Percentiles rank a stretch among this genome's conserved stretches.
Evolutionary conservation across 768 basidiomycete genomes (phyloP).

Genomic region (Naganishia onofrii): DNA sequence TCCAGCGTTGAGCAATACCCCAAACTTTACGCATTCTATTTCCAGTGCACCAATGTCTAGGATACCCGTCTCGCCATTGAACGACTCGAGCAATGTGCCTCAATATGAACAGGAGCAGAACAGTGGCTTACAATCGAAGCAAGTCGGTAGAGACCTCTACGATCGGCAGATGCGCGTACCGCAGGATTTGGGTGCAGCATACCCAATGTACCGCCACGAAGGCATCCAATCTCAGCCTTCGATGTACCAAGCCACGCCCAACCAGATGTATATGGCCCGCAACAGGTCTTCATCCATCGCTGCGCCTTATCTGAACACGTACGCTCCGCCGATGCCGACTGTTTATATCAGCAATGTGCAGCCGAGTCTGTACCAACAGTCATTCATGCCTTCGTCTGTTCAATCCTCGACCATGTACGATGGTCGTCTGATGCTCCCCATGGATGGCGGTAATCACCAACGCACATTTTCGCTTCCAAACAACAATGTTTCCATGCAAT

Average conservation of each 20-base stretch:
- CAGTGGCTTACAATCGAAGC: not conserved
- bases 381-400: not conserved
- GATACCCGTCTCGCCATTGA: not conserved
- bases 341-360: conserved; percentile 4
- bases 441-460: conserved; percentile 1
- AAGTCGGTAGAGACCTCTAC: not conserved
- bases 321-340: conserved; percentile 7
- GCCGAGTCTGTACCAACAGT: not conserved
- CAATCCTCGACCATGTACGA: conserved; percentile 4
- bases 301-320: conserved; percentile 2
- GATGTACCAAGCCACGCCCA: not conserved
- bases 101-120: not conserved
- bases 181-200: not conserved
- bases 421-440: not conserved
- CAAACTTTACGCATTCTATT: not conserved
- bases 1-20: not conserved
- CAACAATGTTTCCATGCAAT: not conserved
- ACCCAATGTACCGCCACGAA: not conserved
- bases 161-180: not conserved
- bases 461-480: conserved; percentile 19
- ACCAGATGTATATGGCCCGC: not conserved
- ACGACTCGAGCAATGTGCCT: not conserved
- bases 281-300: conserved; percentile 18
- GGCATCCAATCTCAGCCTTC: not conserved
- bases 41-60: conserved; percentile 1